Evolutionary conservation across 108 stramenopile genomes (phyloP).

Genomic region (Chaetoceros tenuissimus): DNA sequence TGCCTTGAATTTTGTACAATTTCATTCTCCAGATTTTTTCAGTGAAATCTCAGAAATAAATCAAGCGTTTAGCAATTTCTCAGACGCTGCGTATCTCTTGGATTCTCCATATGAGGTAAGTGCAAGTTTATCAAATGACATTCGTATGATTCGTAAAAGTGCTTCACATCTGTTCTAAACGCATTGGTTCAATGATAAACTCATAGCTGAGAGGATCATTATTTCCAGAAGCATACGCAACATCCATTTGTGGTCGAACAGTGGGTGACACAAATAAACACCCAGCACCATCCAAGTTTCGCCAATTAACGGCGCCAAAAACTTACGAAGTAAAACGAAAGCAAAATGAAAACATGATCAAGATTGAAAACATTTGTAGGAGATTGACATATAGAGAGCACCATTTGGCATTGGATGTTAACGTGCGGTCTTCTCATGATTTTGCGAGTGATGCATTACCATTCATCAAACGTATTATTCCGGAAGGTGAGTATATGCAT

Average conservation of each 20-base stretch:
- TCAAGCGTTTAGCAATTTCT: constrained; percentile 39
- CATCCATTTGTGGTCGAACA: constrained; percentile 47
- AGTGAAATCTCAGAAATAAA: constrained; percentile 63
- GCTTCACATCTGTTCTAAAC: neutral
- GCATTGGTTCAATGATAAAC: neutral
- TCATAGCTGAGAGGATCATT: neutral
- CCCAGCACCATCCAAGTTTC: constrained; percentile 61
- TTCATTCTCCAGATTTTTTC: constrained; percentile 79
- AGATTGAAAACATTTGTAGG: constrained; percentile 38
- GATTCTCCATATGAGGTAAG: constrained; percentile 18
- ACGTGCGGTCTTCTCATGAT: constrained; percentile 30
- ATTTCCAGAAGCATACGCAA: constrained; percentile 49
- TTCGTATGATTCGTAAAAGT: neutral
- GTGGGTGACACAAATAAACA: constrained; percentile 55
- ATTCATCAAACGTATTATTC: constrained; percentile 37
- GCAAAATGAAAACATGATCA: constrained; percentile 41
- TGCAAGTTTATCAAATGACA: constrained; percentile 1
- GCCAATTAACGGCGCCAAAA: constrained; percentile 64
- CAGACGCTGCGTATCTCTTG: constrained; percentile 53
- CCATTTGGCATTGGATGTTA: constrained; percentile 15
- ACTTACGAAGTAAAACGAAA: constrained; percentile 60
- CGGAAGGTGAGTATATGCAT: constrained; percentile 29
- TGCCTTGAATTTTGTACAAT: constrained; percentile 65
- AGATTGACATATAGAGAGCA: constrained; percentile 19
- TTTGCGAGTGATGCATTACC: constrained; percentile 59